Evolutionary conservation across 2,329 filamentous ascomycete genomes (phyloP).

Genomic region (Fusarium sp.): DNA sequence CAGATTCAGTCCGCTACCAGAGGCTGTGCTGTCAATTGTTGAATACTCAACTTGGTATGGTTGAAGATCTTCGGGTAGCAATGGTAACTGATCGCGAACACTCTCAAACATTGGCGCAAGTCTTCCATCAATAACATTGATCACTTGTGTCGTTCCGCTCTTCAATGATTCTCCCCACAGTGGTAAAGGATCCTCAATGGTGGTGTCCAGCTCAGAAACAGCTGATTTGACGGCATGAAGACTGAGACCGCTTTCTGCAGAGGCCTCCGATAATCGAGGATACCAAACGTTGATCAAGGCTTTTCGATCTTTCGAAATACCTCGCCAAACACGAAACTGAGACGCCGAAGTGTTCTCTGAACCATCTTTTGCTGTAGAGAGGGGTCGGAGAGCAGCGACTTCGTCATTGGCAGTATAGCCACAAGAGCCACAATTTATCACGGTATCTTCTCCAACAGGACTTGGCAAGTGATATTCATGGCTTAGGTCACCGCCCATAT

Average conservation of each 20-base stretch:
- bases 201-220: constrained; percentile 76
- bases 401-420: constrained; percentile 88
- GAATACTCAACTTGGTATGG: constrained; percentile 34
- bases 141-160: constrained; percentile 33
- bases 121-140: constrained; percentile 53
- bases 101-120: constrained; percentile 43
- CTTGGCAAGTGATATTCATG: constrained; percentile 94
- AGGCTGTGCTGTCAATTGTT: constrained; percentile 49
- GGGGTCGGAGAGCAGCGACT: constrained; percentile 65
- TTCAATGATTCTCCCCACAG: constrained; percentile 62
- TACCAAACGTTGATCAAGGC: constrained; percentile 79
- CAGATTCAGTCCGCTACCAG: constrained; percentile 65
- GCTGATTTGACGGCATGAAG: constrained; percentile 72
- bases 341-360: constrained; percentile 3
- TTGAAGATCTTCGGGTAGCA: constrained; percentile 37
- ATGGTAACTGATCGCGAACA: constrained; percentile 41
- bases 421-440: constrained; percentile 81
- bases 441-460: constrained; percentile 83
- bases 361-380: background rate
- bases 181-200: constrained; percentile 69
- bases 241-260: constrained; percentile 56
- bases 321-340: constrained; percentile 64
- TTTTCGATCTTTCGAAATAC: constrained; percentile 74
- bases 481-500: constrained; percentile 92
- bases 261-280: constrained; percentile 52